Percentiles rank a stretch among this genome's conserved stretches.
Conservation (phyloP, 306 rosid species). For the Amphicarpaea edgeworthii region DNA sequence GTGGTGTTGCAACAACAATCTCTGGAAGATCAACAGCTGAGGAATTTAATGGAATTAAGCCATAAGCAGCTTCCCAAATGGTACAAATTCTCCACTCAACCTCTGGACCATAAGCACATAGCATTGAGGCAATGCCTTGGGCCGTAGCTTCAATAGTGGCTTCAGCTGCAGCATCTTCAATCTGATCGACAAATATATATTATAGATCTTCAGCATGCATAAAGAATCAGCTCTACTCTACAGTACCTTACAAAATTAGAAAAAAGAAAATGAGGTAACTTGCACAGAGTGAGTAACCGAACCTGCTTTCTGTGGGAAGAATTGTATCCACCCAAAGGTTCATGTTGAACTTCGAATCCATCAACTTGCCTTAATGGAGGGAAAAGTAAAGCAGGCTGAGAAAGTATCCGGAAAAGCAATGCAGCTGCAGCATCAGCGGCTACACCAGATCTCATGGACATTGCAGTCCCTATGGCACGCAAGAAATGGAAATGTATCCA, state of each 20-base stretch:
- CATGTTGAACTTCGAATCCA: slow-evolving; percentile 77
- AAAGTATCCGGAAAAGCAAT: slow-evolving; percentile 86
- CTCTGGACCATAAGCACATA: slow-evolving; percentile 91
- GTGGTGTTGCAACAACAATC: slow-evolving; percentile 84
- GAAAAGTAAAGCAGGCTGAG: slow-evolving; percentile 91
- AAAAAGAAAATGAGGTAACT: not conserved
- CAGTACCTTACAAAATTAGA: not conserved
- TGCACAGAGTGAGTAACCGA: not conserved
- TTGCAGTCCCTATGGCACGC: slow-evolving; percentile 94
- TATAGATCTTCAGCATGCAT: not conserved
- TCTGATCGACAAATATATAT: slow-evolving; percentile 53
- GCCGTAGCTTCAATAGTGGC: slow-evolving; percentile 94
- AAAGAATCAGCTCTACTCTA: not conserved
- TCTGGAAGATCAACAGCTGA: slow-evolving; percentile 91
- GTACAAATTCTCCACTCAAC: slow-evolving; percentile 97
- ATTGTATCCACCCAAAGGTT: slow-evolving; percentile 69
- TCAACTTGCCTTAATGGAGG: slow-evolving; percentile 87
- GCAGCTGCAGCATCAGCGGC: slow-evolving; percentile 97
- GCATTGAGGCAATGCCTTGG: slow-evolving; percentile 94
- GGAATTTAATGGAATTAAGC: slow-evolving; percentile 86
- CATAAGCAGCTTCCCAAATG: slow-evolving; percentile 96
- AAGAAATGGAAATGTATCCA: slow-evolving; percentile 95
- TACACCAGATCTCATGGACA: slow-evolving; percentile 90
- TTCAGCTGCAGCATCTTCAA: slow-evolving; percentile 74
- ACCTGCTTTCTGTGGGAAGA: slow-evolving; percentile 86